These are phyloP conservation scores for Lyophyllum semitale DNA, from an alignment of 768 basidiomycete species.

Conservation along the genomic window DNA sequence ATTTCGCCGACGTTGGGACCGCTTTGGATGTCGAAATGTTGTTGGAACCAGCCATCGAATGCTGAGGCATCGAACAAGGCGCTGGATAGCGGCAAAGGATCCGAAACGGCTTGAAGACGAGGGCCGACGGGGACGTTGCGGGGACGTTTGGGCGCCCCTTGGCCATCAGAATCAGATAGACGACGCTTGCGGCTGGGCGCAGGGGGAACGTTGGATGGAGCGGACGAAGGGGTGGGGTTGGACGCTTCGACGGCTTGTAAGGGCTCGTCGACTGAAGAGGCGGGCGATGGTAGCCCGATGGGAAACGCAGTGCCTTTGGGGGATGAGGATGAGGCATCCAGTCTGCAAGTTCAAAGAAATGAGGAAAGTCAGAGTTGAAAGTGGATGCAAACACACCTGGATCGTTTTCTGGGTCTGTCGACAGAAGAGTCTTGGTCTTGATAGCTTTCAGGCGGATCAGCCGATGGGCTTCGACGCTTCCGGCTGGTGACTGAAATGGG, in stretches of 20 bases:
- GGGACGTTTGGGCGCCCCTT: constrained; percentile 27
- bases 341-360: not conserved
- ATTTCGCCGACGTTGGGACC: constrained; percentile 21
- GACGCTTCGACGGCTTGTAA: not conserved
- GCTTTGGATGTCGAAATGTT: constrained; percentile 28
- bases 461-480: constrained; percentile 15
- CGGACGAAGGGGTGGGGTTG: not conserved
- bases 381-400: constrained; percentile 8
- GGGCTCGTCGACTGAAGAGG: constrained; percentile 6
- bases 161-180: constrained; percentile 31
- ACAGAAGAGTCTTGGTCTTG: not conserved
- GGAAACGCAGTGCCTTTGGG: not conserved
- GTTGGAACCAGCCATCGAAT: constrained; percentile 38
- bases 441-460: not conserved
- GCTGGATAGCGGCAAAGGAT: constrained; percentile 26
- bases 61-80: constrained; percentile 17
- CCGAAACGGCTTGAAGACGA: constrained; percentile 26
- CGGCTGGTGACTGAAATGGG: not conserved
- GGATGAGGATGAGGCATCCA: not conserved
- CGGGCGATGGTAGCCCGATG: constrained; percentile 13
- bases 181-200: constrained; percentile 35
- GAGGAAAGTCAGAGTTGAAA: not conserved
- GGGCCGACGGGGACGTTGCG: constrained; percentile 17
- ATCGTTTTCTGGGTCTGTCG: constrained; percentile 15
- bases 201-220: not conserved